phyloP scores from a whole-genome alignment of 2,329 filamentous ascomycete species.

The Aspergillus carbonarius region DNA sequence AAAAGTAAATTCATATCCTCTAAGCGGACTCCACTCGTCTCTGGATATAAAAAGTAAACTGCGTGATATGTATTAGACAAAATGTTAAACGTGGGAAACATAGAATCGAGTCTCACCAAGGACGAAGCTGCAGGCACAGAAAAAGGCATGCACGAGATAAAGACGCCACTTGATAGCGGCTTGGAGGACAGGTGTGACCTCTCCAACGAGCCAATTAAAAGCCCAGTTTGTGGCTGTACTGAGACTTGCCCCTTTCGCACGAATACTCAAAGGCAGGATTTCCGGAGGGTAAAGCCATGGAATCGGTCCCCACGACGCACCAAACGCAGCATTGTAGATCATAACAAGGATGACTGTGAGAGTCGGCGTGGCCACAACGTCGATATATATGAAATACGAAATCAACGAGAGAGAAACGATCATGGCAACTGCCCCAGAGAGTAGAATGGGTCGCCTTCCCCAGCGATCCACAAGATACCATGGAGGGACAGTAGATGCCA shows the following conservation, averaged over 20 bases:
- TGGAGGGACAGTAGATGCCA: constrained; percentile 87
- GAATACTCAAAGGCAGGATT: constrained; percentile 93
- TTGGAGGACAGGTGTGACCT: constrained; percentile 90
- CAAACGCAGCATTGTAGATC: constrained; percentile 97
- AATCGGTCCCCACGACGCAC: constrained; percentile 96
- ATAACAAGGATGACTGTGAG: constrained; percentile 94
- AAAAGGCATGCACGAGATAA: constrained; percentile 94
- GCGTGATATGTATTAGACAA: constrained; percentile 16
- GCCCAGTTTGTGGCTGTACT: constrained; percentile 98
- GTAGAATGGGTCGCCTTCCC: constrained; percentile 83
- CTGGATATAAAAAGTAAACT: constrained; percentile 98
- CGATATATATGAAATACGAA: constrained; percentile 92
- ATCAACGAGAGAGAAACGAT: constrained; percentile 81
- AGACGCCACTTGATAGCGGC: constrained; percentile 90
- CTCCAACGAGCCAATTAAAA: constrained; percentile 95
- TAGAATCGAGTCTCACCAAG: constrained; percentile 67
- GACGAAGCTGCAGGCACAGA: constrained; percentile 92
- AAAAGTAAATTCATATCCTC: constrained; percentile 97
- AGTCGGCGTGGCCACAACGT: constrained; percentile 71
- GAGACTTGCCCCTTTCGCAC: constrained; percentile 93
- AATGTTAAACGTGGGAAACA: neutral
- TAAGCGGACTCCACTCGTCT: constrained; percentile 90
- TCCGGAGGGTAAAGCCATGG: constrained; percentile 99
- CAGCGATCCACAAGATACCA: constrained; percentile 96
- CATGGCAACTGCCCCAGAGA: constrained; percentile 89